Evolutionary conservation across 306 rosid genomes (phyloP), one percentile per base, ranked within the genome.

Genomic region (Cucumis melo): DNA sequence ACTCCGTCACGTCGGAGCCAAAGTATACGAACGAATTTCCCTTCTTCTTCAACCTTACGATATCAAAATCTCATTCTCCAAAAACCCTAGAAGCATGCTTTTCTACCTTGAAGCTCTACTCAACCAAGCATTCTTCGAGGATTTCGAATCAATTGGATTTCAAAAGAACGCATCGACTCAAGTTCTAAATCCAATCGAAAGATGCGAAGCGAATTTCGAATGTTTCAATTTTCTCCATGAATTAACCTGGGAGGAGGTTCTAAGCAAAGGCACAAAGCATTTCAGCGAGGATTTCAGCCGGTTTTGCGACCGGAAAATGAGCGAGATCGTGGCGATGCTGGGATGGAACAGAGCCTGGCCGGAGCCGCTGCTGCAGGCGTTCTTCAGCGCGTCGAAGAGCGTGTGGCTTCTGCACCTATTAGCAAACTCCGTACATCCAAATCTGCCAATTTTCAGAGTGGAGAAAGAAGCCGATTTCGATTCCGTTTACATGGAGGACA

Each of bases 321-420:
- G 99, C 60, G 97, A 94, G 54, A 92, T 94, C 48, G 97, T 94
- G 3, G 90, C 90, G 0, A 88, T 90, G 96, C 78, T 94, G 76
- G 93, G 97, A 5, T 94, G 99, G 99, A 94, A 92, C 78, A 84
- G 97, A 44, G 96, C 96, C 2, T 94, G 99, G 99, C 91, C 99
- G 0, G 99, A 94, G 79, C 87, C 95, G 19, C n/a, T 94, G 7
- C 79, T 94, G 85, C 97, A 94, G 74, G 96, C 97, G 1, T 94
- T 94, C 79, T 94, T 94, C 44, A 87, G 87, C 12, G 99, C 97
- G 5, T 85, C 99, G 2, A 94, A 92, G 85, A 87, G 86, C 78
- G 97, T 90, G 29, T 94, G 97, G 96, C 77, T 89, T 83, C 88
- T 89, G 4, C 97, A 94, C 57, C 87, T 94, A 5, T 63, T 94